These are phyloP conservation scores for Dysphania ambrosioides DNA, from an alignment of 148 eudicot species.

Conservation along the genomic window DNA sequence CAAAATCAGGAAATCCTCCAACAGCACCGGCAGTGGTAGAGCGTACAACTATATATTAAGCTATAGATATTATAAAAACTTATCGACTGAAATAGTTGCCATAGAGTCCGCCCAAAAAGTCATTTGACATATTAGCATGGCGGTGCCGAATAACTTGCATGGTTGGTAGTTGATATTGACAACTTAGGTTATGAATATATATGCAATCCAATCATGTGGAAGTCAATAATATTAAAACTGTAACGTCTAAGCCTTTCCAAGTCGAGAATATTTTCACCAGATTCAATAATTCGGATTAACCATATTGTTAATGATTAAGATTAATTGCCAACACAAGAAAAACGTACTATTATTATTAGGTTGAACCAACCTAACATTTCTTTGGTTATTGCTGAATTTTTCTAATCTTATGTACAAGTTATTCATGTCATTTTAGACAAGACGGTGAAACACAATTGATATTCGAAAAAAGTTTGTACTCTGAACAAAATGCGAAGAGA, in stretches of 20 bases:
- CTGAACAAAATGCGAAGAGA: too few species aligned
- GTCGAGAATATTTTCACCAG: constrained; percentile 2
- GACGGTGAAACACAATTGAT: too few species aligned
- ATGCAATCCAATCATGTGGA: not conserved
- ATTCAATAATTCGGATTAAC: not conserved
- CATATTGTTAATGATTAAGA: not conserved
- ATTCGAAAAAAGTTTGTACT: too few species aligned
- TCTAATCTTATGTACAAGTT: too few species aligned
- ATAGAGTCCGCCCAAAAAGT: not conserved
- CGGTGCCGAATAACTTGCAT: constrained; percentile 9
- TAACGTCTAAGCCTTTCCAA: not conserved
- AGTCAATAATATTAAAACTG: constrained; percentile 1
- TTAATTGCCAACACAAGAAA: not conserved
- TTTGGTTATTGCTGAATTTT: too few species aligned
- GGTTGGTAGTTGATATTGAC: not conserved
- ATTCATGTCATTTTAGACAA: too few species aligned
- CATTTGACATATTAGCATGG: not conserved
- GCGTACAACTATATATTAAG: too few species aligned
- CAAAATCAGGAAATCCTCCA: too few species aligned
- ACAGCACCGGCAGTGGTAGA: too few species aligned
- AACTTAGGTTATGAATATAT: not conserved
- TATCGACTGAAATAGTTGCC: not conserved
- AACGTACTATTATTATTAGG: not conserved
- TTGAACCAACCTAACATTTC: too few species aligned
- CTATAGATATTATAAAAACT: too few species aligned